Percentiles rank a stretch among this genome's conserved stretches.
These are phyloP conservation scores for Thraustochytrium striatum DNA, from an alignment of 352 stramenopile genomes.

Conservation along the genomic window DNA sequence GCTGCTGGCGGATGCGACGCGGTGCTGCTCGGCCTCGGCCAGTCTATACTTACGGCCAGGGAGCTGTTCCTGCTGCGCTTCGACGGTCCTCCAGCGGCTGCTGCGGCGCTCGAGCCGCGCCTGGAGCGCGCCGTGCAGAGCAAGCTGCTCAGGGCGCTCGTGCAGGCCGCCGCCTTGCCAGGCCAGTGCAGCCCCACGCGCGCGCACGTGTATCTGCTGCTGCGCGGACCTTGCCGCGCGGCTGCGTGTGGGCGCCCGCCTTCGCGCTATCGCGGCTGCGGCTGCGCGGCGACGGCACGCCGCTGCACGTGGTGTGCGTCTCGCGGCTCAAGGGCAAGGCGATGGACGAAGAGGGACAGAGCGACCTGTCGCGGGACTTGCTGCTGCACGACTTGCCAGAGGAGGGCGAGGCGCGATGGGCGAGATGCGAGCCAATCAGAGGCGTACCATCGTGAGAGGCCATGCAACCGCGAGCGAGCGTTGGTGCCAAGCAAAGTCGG, in stretches of 20 bases:
- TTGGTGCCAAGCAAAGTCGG: too few species aligned
- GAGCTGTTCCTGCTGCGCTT: constrained; percentile 18
- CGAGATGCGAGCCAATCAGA: not conserved
- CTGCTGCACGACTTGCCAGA: not conserved
- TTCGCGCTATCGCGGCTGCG: not conserved
- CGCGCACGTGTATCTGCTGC: not conserved
- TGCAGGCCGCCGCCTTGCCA: not conserved
- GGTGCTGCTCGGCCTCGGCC: not conserved
- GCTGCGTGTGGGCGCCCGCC: not conserved
- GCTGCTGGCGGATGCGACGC: too few species aligned
- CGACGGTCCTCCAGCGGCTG: not conserved
- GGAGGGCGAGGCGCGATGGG: not conserved
- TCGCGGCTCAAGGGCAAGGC: not conserved
- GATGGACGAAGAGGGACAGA: not conserved
- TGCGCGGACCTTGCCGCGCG: not conserved
- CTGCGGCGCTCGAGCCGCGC: not conserved
- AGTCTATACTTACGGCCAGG: not conserved
- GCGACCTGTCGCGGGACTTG: not conserved
- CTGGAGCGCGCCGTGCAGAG: not conserved
- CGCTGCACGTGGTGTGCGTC: not conserved
- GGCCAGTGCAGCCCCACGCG: not conserved
- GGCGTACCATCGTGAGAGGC: not conserved
- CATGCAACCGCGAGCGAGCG: too few species aligned
- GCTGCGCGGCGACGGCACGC: not conserved
- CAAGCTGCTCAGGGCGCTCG: not conserved